phyloP scores from a whole-genome alignment of 805 yeast genomes.

The Lipomyces mesembrius region DNA sequence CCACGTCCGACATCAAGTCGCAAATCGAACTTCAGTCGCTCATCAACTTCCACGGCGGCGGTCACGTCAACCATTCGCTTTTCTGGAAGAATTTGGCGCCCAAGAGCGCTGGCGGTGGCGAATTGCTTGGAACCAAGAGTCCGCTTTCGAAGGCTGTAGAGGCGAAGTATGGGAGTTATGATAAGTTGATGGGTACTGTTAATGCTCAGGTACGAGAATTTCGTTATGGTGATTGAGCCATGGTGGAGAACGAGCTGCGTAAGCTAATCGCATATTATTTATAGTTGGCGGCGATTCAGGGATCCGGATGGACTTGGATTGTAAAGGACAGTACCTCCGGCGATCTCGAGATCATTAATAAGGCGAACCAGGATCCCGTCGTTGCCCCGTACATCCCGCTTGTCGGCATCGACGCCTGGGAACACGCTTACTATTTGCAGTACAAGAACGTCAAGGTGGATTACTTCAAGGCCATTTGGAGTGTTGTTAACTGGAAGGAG shows the following conservation, averaged over 20 bases:
- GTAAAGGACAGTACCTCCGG: conserved; percentile 79
- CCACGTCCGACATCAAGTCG: conserved; percentile 69
- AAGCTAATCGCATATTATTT: neutral
- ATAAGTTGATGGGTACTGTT: conserved; percentile 64
- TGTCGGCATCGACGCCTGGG: conserved; percentile 88
- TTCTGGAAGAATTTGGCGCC: conserved; percentile 92
- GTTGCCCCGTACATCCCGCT: conserved; percentile 71
- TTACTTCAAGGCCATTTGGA: conserved; percentile 93
- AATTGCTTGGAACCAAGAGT: conserved; percentile 59
- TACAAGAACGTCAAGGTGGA: conserved; percentile 90
- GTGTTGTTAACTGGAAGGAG: conserved; percentile 90
- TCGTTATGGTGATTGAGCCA: no score
- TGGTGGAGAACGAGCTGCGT: neutral
- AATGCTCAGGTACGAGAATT: conserved; percentile 49
- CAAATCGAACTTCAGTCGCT: conserved; percentile 65
- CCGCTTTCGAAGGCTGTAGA: conserved; percentile 62
- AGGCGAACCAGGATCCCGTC: conserved; percentile 86
- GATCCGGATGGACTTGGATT: conserved; percentile 94
- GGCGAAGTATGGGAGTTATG: conserved; percentile 72
- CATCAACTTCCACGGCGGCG: conserved; percentile 93
- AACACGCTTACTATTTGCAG: conserved; percentile 93
- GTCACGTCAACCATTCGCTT: conserved; percentile 80
- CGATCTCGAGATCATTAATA: conserved; percentile 77
- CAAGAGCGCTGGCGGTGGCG: conserved; percentile 69
- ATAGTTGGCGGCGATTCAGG: conserved; percentile 83